Conservation (phyloP, 192 early-diverging fungal genomes). For the Tieghemiomyces parasiticus region DNA sequence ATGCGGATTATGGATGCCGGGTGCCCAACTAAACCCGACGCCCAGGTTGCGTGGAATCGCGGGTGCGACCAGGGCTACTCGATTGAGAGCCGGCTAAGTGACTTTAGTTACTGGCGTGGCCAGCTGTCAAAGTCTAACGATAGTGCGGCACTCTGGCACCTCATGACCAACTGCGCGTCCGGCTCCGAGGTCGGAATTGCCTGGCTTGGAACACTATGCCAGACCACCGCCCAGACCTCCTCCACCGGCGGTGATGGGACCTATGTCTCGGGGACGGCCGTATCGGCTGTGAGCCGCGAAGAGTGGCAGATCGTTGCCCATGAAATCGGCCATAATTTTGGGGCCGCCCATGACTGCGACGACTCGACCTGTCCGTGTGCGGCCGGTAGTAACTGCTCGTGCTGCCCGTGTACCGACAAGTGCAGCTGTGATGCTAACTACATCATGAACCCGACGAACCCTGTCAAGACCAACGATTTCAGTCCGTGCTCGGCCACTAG, state of each 20-base stretch:
- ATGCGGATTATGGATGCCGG: slow-evolving; percentile 49
- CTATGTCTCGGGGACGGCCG: slow-evolving; percentile 65
- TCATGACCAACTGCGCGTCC: slow-evolving; percentile 74
- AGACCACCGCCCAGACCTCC: slow-evolving; percentile 30
- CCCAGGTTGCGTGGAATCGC: slow-evolving; percentile 52
- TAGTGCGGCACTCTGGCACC: slow-evolving; percentile 76
- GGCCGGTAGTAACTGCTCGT: slow-evolving; percentile 29
- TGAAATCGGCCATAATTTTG: slow-evolving; percentile 83
- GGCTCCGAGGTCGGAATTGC: slow-evolving; percentile 75
- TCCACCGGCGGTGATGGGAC: slow-evolving; percentile 26
- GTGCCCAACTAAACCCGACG: slow-evolving; percentile 33
- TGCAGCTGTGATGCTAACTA: slow-evolving; percentile 51
- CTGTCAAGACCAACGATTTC: slow-evolving; percentile 42
- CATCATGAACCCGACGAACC: slow-evolving; percentile 66
- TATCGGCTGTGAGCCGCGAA: slow-evolving; percentile 66
- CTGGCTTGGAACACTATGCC: slow-evolving; percentile 68
- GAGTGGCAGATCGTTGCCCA: slow-evolving; percentile 95
- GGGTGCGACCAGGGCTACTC: slow-evolving; percentile 50
- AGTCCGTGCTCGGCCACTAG: slow-evolving; percentile 44
- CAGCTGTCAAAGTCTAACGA: slow-evolving; percentile 44
- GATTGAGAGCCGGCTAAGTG: slow-evolving; percentile 61
- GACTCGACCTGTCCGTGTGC: slow-evolving; percentile 40
- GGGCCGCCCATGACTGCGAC: slow-evolving; percentile 83
- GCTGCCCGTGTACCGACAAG: slow-evolving; percentile 48
- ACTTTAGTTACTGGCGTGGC: slow-evolving; percentile 84